Conservation (phyloP, 1,284 basidiomycete species). For the Caloboletus inedulis region DNA sequence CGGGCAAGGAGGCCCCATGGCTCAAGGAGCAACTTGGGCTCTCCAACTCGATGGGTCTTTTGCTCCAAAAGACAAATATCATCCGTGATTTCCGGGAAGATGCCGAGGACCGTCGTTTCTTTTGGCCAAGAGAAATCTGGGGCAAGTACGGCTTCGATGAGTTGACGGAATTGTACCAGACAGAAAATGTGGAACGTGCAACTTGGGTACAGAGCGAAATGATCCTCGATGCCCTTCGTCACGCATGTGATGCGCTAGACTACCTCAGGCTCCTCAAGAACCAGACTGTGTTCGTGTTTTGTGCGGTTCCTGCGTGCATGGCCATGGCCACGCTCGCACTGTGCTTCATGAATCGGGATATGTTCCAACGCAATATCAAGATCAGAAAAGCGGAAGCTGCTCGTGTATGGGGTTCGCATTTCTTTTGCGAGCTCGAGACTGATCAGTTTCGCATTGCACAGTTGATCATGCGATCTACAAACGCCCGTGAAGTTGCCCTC, state of each 20-base stretch:
- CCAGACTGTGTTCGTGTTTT: slow-evolving; percentile 96
- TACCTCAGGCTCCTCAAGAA: slow-evolving; percentile 87
- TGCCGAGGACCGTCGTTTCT: slow-evolving; percentile 79
- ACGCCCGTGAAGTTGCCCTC: slow-evolving; percentile 88
- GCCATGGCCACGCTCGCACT: slow-evolving; percentile 90
- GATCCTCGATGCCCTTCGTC: slow-evolving; percentile 86
- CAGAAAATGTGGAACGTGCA: slow-evolving; percentile 59
- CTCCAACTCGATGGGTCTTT: slow-evolving; percentile 93
- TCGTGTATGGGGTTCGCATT: slow-evolving; percentile 45
- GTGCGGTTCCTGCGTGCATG: slow-evolving; percentile 94
- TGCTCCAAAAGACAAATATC: slow-evolving; percentile 99
- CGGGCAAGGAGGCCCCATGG: slow-evolving; percentile 79
- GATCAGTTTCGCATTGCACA: slow-evolving; percentile 30
- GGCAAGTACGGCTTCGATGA: slow-evolving; percentile 70
- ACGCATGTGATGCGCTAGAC: slow-evolving; percentile 84
- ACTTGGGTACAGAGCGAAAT: slow-evolving; percentile 84
- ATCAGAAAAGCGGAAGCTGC: slow-evolving; percentile 93
- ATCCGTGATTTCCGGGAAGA: slow-evolving; percentile 96
- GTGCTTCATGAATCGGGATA: slow-evolving; percentile 92
- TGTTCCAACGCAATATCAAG: slow-evolving; percentile 91
- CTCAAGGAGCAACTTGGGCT: slow-evolving; percentile 83
- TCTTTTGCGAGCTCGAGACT: neutral
- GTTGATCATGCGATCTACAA: slow-evolving; percentile 89
- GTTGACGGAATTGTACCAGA: slow-evolving; percentile 58
- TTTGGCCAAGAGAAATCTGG: slow-evolving; percentile 98